Conservation (phyloP, 2,329 filamentous ascomycete genomes). For the Rachicladosporium sp. region DNA sequence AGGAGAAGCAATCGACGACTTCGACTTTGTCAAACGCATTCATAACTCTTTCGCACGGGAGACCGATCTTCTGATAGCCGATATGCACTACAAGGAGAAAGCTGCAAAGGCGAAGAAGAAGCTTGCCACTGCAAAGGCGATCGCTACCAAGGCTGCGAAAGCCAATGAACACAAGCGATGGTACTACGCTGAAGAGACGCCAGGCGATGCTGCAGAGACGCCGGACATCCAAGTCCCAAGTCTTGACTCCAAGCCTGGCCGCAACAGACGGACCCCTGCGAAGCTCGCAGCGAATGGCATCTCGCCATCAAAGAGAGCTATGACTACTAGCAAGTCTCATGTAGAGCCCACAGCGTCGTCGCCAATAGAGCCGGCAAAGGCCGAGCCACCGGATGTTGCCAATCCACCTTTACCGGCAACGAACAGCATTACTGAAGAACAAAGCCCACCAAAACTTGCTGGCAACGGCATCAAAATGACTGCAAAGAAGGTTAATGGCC, state of each 20-base stretch:
- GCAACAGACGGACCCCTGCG: too few relatives aligned
- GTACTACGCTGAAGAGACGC: constrained; percentile 1
- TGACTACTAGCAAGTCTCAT: too few relatives aligned
- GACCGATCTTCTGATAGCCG: constrained; percentile 62
- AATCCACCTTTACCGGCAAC: too few relatives aligned
- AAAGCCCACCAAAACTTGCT: not conserved
- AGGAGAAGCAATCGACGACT: constrained; percentile 62
- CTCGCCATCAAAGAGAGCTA: too few relatives aligned
- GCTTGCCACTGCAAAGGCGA: constrained; percentile 17
- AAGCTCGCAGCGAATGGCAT: too few relatives aligned
- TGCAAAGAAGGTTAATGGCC: not conserved
- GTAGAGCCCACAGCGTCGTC: too few relatives aligned
- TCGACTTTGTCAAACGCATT: constrained; percentile 62
- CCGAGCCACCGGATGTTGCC: too few relatives aligned
- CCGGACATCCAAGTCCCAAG: too few relatives aligned
- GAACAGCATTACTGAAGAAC: not conserved
- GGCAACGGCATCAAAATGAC: not conserved
- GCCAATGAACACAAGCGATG: constrained; percentile 8
- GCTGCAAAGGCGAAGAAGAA: constrained; percentile 26
- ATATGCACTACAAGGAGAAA: constrained; percentile 50
- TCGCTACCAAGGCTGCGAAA: constrained; percentile 16
- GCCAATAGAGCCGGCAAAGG: too few relatives aligned
- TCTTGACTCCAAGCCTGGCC: too few relatives aligned
- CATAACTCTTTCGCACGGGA: constrained; percentile 84
- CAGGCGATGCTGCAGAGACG: too few relatives aligned